Evolutionary conservation across 257 asterid genomes (phyloP), one percentile per base, ranked within the genome.

Genomic region (Nicotiana attenuata): DNA sequence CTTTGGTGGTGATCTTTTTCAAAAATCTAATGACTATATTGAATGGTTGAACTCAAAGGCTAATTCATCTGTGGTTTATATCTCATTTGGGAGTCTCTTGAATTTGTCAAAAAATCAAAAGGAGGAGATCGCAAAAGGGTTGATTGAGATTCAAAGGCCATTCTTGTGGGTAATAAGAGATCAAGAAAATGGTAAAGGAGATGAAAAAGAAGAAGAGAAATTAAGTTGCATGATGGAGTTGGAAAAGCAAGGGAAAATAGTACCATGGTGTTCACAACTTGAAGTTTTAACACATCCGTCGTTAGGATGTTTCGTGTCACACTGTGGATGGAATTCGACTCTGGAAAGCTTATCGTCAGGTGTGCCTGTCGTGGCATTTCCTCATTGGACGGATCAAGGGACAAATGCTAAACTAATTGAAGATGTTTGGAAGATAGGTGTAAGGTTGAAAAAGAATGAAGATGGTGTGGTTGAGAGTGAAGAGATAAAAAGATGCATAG

Each of bases 261-360:
- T 86, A 13, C 84, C 85, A 77, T 86, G 91, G 91, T 86, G 91
- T 69, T 80, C 91, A 0, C 91, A 88, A 53, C 47, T 86, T 26
- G 84, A 88, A 10, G 90, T 88, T 1, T 66, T 88, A 7, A 50
- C 50, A 31, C 82, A 88, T 57, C 85, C 86, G 3, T 84, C 90
- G 0, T 0, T 88, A 47, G 90, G 86, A 80, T 88, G 90, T 80
- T 88, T 82, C 3, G 17, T 88, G 1, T 81, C 89, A 0, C 90
- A 87, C 5, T 87, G 88, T 31, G 90, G 90, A 2, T 87, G 90
- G 87, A 87, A 87, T 69, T 87, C 85, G 8, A 82, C 90, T 3
- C 10, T 85, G 2, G 90, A 87, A 19, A 85, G 87, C 10, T 38
- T 87, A 0, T 66, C 50, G 28, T 41, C 20, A 7, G 90, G 88